Evolutionary conservation across 1,284 basidiomycete genomes (phyloP), one percentile per base, ranked within the genome.

Genomic region (Trametes pubescens): DNA sequence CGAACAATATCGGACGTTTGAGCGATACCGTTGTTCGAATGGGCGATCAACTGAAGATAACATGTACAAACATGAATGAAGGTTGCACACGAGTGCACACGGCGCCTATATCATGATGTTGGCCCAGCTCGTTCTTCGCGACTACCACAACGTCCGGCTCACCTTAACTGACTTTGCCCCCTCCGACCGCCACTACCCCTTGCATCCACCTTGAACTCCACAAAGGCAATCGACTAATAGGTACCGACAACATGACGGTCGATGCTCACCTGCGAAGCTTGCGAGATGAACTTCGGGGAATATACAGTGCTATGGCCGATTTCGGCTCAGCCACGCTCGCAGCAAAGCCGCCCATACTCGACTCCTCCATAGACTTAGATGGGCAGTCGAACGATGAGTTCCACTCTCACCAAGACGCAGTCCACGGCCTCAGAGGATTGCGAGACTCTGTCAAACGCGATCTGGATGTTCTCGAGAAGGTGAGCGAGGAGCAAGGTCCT

Each of bases 401-500:
- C 16, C 62, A 69, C 16, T 78, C 83, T 14, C 79, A 79, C 51
- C 74, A 69, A 26, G 74, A 74, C 11, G 82, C 61, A 76, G 82
- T 88, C 10, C 82, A 83, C 35, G 86, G 87, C 0, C 73, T 88
- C 4, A 83, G 84, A 62, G 82, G 81, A 51, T 76, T 89, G 13
- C 78, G 80, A 48, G 80, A 83, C 38, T 71, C 81, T 22, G 74
- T 82, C 29, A 75, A 72, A 51, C 76, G 77, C n/a, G 83, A 84
- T 55, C 73, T 88, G 6, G 84, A 86, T 61, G 79, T 82, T 0
- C 70, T 88, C 21, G 79, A 86, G 57, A 86, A 86, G 81, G 87
- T 88, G 66, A 56, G 72, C 44, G 5, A 18, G 38, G 21, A 9
- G 9, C n/a, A 32, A 21, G 34, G 10, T 9, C 18, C 11, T 43